Conservation (phyloP, 139 green algal genomes). For the Coccomyxa sp. region DNA sequence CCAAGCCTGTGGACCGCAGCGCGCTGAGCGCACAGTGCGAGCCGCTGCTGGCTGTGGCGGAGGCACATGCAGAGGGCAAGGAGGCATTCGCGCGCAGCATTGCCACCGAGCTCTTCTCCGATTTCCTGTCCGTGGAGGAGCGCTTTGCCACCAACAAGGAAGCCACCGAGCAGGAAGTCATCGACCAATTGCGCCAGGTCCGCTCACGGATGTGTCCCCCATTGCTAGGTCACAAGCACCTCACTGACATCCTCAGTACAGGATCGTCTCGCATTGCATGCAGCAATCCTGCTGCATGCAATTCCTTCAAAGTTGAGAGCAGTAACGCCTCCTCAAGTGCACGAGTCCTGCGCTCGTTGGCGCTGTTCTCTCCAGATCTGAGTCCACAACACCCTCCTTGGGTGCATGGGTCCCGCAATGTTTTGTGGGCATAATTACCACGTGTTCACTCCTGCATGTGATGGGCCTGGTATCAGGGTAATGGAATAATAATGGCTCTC, state of each 20-base stretch:
- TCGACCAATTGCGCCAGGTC: slow-evolving; percentile 77
- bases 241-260: not conserved
- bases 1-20: slow-evolving; percentile 23
- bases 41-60: slow-evolving; percentile 57
- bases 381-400: too few relatives aligned
- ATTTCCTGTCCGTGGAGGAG: slow-evolving; percentile 77
- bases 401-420: too few relatives aligned
- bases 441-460: too few relatives aligned
- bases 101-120: slow-evolving; percentile 63
- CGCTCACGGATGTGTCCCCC: slow-evolving; percentile 6
- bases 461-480: too few relatives aligned
- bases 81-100: slow-evolving; percentile 51
- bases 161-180: slow-evolving; percentile 82
- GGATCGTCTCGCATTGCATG: too few relatives aligned
- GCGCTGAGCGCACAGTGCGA: slow-evolving; percentile 49
- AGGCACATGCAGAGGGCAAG: slow-evolving; percentile 55
- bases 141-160: slow-evolving; percentile 46
- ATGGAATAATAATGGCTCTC: too few relatives aligned
- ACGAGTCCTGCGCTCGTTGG: too few relatives aligned
- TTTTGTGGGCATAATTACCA: too few relatives aligned
- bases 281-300: too few relatives aligned
- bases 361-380: too few relatives aligned
- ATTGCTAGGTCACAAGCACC: not conserved
- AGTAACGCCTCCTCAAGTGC: too few relatives aligned
- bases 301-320: slow-evolving; percentile 1